A percentile compares a stretch with the other conserved stretches of the same genome.
Conservation (phyloP, 2,329 filamentous ascomycete species). For the Knufia fluminis region DNA sequence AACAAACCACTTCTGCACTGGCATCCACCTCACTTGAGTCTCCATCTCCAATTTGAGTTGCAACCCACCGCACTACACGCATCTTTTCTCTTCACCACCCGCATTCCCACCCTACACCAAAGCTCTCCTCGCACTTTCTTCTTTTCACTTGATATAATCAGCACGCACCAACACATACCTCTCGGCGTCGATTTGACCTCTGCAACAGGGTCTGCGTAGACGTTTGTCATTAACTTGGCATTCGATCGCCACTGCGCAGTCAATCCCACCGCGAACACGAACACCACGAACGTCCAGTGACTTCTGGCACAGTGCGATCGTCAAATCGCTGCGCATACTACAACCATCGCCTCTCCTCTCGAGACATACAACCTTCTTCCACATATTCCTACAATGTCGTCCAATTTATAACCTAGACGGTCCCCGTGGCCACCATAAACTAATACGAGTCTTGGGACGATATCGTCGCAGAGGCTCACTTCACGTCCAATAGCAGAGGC, state of each 20-base stretch:
- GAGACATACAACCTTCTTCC: slow-evolving; percentile 3
- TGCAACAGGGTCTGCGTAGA: too few relatives aligned
- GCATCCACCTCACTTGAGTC: too few relatives aligned
- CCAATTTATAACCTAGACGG: slow-evolving; percentile 35
- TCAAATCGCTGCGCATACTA: background rate
- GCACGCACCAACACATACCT: background rate
- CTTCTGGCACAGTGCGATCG: background rate
- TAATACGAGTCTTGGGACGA: slow-evolving; percentile 3
- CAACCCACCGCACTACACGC: background rate
- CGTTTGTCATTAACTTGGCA: slow-evolving; percentile 8
- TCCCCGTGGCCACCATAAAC: slow-evolving; percentile 27
- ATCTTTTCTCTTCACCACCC: background rate
- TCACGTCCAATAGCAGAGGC: slow-evolving; percentile 19
- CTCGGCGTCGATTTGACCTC: background rate
- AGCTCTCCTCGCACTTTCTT: background rate
- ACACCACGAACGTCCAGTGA: background rate
- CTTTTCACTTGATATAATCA: too few relatives aligned
- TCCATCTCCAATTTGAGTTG: background rate
- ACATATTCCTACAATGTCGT: slow-evolving; percentile 26
- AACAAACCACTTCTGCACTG: too few relatives aligned
- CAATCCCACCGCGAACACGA: background rate
- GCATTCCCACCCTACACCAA: background rate
- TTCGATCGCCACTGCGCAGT: background rate
- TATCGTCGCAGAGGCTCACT: slow-evolving; percentile 15
- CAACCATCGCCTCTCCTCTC: background rate